Evolutionary conservation across 306 rosid genomes (phyloP).

Genomic region (Trichosanthes truncata): DNA sequence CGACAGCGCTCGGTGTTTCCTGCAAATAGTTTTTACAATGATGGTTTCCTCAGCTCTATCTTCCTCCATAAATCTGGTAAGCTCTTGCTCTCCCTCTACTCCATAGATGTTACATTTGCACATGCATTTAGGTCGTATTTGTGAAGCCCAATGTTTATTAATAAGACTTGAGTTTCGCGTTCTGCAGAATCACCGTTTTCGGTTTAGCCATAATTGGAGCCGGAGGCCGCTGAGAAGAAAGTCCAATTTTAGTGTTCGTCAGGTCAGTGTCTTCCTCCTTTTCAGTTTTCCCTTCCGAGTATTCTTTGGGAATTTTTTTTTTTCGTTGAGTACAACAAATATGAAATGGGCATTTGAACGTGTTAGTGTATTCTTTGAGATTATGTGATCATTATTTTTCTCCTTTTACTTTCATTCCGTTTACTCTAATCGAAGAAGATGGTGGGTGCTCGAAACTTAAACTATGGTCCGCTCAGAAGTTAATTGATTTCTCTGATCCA

Average conservation of each 20-base stretch:
- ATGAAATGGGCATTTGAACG: too few relatives aligned
- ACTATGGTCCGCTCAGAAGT: not conserved
- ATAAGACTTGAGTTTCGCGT: not conserved
- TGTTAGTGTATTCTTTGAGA: not conserved
- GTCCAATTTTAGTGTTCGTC: not conserved
- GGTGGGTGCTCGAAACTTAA: not conserved
- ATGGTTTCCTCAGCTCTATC: not conserved
- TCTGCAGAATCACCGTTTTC: not conserved
- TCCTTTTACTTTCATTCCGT: not conserved
- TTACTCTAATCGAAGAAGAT: not conserved
- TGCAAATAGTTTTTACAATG: not conserved
- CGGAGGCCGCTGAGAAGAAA: not conserved
- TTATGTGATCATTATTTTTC: not conserved
- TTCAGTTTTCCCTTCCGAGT: not conserved
- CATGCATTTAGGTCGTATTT: not conserved
- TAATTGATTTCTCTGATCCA: not conserved
- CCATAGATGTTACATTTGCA: not conserved
- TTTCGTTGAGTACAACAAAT: not conserved
- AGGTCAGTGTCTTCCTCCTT: not conserved
- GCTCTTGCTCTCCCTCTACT: not conserved
- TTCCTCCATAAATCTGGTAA: not conserved
- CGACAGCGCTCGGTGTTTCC: too few relatives aligned
- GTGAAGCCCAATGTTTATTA: not conserved
- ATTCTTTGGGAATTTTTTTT: not conserved
- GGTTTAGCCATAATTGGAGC: not conserved